Evolutionary conservation across 257 asterid genomes (phyloP), one percentile per base, ranked within the genome.

Genomic region (Solanum virginianum): DNA sequence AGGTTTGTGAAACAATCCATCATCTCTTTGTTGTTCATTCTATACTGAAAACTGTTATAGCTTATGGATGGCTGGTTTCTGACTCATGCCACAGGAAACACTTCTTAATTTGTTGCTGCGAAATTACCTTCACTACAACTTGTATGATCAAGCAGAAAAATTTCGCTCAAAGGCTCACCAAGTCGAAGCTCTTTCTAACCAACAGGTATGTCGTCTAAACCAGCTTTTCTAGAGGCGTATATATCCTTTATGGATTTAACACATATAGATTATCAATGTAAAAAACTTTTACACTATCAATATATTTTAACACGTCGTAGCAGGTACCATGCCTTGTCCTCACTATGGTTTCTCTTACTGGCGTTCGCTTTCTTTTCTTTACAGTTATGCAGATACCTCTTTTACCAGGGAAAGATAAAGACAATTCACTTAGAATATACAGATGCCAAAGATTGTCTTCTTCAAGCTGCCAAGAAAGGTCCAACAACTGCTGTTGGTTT

Each of bases 121-220:
- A 85, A 94, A 94, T 88, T 94, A 94, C 89, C 93, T 94, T 86
- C 94, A 92, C 88, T 94, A 94, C 88, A 91, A 94, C 91, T 90
- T 94, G 70, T 94, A 92, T 84, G 95, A 93, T 85, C 97, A 92
- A 85, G 98, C 98, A 41, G 98, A 94, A 85, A 93, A 94, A 85
- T 88, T 94, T 87, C 92, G 98, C 83, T 91, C 97, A n/a, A 94
- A 93, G 88, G 97, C 97, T 63, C 95, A 94, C 72, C 97, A 94
- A 53, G 90, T 91, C 82, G 95, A 93, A 88, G 95, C 97, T 83
- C 97, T 92, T 88, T 94, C 98, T 54, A 93, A 93, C 84, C 95
- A 92, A 89, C 98, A 94, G 94, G 98, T 86, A 87, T 53, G 65
- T 53, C 9, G 14, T 75, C 62, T 75, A 75, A 2, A 10, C 80